These are phyloP conservation scores for Cubamyces lactineus DNA, from an alignment of 768 basidiomycete species.

Conservation along the genomic window DNA sequence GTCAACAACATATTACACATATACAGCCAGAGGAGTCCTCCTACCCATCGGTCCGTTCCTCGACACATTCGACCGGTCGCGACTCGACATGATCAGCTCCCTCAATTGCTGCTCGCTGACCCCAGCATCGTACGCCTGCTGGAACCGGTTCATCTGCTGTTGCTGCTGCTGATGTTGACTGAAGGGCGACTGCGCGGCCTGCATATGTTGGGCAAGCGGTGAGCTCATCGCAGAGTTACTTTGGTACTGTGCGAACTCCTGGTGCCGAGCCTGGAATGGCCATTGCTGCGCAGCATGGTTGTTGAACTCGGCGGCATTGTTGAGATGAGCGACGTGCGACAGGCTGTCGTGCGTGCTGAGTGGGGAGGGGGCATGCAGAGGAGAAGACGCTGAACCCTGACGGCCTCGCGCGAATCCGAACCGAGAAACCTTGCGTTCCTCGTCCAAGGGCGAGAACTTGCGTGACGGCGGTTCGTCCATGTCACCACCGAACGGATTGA, in stretches of 20 bases:
- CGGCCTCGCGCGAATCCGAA: conserved; percentile 82
- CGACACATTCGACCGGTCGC: conserved; percentile 51
- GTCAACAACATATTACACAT: conserved; percentile 38
- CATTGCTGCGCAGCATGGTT: conserved; percentile 49
- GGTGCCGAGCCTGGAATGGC: conserved; percentile 45
- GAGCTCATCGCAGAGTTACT: conserved; percentile 44
- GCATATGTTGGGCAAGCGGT: conserved; percentile 51
- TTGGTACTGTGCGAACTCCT: conserved; percentile 45
- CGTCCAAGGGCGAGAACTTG: conserved; percentile 48
- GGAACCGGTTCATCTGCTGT: conserved; percentile 45
- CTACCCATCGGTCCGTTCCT: conserved; percentile 49
- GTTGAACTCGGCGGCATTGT: conserved; percentile 28
- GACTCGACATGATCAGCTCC: conserved; percentile 74
- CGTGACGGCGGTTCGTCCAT: conserved; percentile 47
- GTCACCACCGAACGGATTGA: conserved; percentile 77
- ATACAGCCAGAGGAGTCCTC: conserved; percentile 47
- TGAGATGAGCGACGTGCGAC: conserved; percentile 51
- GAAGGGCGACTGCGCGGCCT: conserved; percentile 41
- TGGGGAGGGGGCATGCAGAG: conserved; percentile 59
- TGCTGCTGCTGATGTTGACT: conserved; percentile 21
- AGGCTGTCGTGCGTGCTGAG: conserved; percentile 51
- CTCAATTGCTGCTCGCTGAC: conserved; percentile 79
- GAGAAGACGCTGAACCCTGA: conserved; percentile 66
- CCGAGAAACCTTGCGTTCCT: conserved; percentile 76
- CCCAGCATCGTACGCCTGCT: conserved; percentile 55